Conservation (phyloP, 768 basidiomycete genomes). For the Hirschioporus abietinus region DNA sequence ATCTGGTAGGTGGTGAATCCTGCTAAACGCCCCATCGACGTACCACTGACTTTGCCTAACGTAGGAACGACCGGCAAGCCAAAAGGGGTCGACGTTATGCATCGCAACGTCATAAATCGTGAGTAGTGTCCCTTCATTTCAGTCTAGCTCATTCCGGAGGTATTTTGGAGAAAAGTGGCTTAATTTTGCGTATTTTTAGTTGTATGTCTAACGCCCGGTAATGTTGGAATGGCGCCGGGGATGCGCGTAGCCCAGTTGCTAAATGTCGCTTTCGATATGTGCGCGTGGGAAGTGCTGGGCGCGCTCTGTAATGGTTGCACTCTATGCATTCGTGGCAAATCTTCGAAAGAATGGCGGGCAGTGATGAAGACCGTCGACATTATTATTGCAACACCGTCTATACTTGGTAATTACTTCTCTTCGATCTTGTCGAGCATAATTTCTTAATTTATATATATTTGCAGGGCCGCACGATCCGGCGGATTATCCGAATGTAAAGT, state of each 20-base stretch:
- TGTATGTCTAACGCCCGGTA: slow-evolving; percentile 44
- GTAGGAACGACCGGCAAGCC: slow-evolving; percentile 51
- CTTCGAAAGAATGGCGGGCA: slow-evolving; percentile 42
- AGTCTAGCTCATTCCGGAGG: neutral
- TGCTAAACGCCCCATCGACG: neutral
- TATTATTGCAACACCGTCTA: slow-evolving; percentile 49
- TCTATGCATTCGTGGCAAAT: slow-evolving; percentile 47
- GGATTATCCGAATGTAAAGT: slow-evolving; percentile 50
- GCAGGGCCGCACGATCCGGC: slow-evolving; percentile 38
- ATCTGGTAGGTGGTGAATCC: slow-evolving; percentile 36
- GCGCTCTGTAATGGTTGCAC: slow-evolving; percentile 47
- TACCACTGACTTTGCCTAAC: slow-evolving; percentile 7
- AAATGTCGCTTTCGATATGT: slow-evolving; percentile 66
- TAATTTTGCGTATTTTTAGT: slow-evolving; percentile 23
- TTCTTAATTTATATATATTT: slow-evolving; percentile 5
- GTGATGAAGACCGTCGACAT: slow-evolving; percentile 47
- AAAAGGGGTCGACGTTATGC: slow-evolving; percentile 57
- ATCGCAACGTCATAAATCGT: slow-evolving; percentile 56
- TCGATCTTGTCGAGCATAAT: neutral
- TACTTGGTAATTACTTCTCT: slow-evolving; percentile 28
- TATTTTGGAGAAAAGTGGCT: slow-evolving; percentile 2
- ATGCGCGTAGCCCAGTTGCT: slow-evolving; percentile 52
- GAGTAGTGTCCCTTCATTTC: slow-evolving; percentile 15
- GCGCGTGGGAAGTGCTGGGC: slow-evolving; percentile 56
- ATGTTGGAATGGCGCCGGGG: slow-evolving; percentile 52